Evolutionary conservation across 306 rosid genomes (phyloP), one percentile per base, ranked within the genome.

Genomic region (Astragalus membranaceus): DNA sequence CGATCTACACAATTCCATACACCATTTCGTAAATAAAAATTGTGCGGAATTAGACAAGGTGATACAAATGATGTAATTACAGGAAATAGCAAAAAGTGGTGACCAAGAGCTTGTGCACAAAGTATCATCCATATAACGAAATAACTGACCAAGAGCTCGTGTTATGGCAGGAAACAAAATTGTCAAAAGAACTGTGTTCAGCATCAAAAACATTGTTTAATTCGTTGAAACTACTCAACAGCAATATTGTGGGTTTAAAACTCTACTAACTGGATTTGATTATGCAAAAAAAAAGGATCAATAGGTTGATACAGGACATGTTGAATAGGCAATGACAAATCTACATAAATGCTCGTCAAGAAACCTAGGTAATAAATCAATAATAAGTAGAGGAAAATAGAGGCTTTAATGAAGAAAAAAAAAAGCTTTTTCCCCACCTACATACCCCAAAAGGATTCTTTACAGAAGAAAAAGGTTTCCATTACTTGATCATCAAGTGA

Each of bases 1-100:
- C 94, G 72, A 92, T 81, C 98, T 92, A 42, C 63, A 67, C 54
- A 68, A 35, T 54, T 68, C 32, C 17, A 8, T 12, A 42, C 43
- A 62, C 51, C 36, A 35, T 61, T 54, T 39, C 3, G 44, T 39
- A 8, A 1, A 11, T 5, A 49, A 10, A 65, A 75, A 71, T 54
- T 12, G 36, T 1, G 13, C 12, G 23, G 9, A 33, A 35, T 41
- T 8, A 15, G 10, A 42, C 26, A 52, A 14, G 37, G 41, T 42
- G 59, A 23, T 12, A 6, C 12, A 17, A 59, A 16, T 20, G 29
- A 8, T 7, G 20, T 43, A 30, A 46, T 17, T 15, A 32, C 10
- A 69, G 36, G 11, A 51, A 51, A 51, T 17, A 16, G 29, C 32
- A 51, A 51, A 51, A 51, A 2, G 59, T 53, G 36, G 8, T 39